Conservation (phyloP, 805 yeast genomes). For the Metschnikowia corniflorae region DNA sequence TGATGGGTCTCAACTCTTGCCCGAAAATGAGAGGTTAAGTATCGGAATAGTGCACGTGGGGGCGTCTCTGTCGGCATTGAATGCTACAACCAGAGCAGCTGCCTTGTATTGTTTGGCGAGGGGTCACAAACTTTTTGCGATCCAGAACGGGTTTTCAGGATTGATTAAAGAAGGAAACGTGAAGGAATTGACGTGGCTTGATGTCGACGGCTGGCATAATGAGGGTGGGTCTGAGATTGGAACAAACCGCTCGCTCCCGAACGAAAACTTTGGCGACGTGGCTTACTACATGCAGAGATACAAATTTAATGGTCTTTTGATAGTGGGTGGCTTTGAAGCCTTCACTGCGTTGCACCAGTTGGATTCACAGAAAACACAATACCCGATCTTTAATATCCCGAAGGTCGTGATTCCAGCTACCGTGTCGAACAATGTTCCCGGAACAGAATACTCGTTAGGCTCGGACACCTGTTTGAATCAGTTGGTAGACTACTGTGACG, state of each 20-base stretch:
- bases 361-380: constrained; percentile 67
- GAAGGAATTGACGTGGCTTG: constrained; percentile 59
- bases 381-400: constrained; percentile 93
- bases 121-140: constrained; percentile 71
- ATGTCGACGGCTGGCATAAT: constrained; percentile 69
- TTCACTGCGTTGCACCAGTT: constrained; percentile 79
- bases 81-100: constrained; percentile 72
- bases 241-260: constrained; percentile 54
- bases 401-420: constrained; percentile 94
- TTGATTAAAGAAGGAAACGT: constrained; percentile 61
- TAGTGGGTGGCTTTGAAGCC: constrained; percentile 98
- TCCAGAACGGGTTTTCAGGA: constrained; percentile 73
- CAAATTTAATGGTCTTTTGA: constrained; percentile 79
- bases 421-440: constrained; percentile 97
- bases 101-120: constrained; percentile 71
- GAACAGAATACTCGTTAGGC: constrained; percentile 94
- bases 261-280: constrained; percentile 62
- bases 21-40: constrained; percentile 53
- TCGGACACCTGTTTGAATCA: constrained; percentile 93
- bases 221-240: constrained; percentile 81
- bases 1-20: constrained; percentile 46
- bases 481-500: constrained; percentile 89
- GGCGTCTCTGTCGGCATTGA: constrained; percentile 77
- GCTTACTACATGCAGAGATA: constrained; percentile 92
- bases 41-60: constrained; percentile 75